These are phyloP conservation scores for Sclerotiophoma versabilis DNA, from an alignment of 2,329 filamentous ascomycete species.

Conservation along the genomic window DNA sequence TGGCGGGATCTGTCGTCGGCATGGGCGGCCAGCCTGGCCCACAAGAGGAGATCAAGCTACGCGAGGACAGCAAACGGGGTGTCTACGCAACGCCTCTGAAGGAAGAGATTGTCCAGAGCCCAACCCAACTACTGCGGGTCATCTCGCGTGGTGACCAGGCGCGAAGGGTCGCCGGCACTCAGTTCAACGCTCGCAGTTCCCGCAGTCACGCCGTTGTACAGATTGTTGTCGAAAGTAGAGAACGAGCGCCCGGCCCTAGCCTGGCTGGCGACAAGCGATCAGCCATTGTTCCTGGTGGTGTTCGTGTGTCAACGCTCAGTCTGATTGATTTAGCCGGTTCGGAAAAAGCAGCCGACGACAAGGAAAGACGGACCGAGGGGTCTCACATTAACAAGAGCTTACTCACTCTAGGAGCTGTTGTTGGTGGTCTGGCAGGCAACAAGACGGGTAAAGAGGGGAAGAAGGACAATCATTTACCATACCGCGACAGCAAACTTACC, in stretches of 20 bases:
- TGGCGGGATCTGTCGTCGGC: constrained; percentile 74
- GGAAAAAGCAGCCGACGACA: constrained; percentile 92
- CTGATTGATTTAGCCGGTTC: constrained; percentile 96
- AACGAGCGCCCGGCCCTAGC: constrained; percentile 70
- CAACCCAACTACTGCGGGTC: constrained; percentile 90
- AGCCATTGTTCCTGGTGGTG: constrained; percentile 73
- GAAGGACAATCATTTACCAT: constrained; percentile 93
- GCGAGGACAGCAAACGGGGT: constrained; percentile 94
- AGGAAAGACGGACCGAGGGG: constrained; percentile 91
- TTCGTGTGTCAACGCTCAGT: constrained; percentile 92
- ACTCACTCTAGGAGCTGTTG: constrained; percentile 92
- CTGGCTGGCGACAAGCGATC: constrained; percentile 52
- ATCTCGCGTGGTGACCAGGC: constrained; percentile 94
- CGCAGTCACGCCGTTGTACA: constrained; percentile 98
- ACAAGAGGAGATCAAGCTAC: constrained; percentile 95
- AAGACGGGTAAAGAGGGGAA: constrained; percentile 79
- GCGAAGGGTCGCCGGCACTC: constrained; percentile 88
- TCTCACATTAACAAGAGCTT: constrained; percentile 99
- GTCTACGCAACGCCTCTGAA: constrained; percentile 96
- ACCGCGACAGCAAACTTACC: constrained; percentile 96
- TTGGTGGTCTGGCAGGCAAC: constrained; percentile 86
- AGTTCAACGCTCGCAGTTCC: constrained; percentile 96
- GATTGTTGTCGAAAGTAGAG: constrained; percentile 96
- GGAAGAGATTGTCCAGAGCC: constrained; percentile 98
- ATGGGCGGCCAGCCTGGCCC: constrained; percentile 55